Evolutionary conservation across 345 rosid species (phyloP).

Genomic region (Rhizophora apiculata): DNA sequence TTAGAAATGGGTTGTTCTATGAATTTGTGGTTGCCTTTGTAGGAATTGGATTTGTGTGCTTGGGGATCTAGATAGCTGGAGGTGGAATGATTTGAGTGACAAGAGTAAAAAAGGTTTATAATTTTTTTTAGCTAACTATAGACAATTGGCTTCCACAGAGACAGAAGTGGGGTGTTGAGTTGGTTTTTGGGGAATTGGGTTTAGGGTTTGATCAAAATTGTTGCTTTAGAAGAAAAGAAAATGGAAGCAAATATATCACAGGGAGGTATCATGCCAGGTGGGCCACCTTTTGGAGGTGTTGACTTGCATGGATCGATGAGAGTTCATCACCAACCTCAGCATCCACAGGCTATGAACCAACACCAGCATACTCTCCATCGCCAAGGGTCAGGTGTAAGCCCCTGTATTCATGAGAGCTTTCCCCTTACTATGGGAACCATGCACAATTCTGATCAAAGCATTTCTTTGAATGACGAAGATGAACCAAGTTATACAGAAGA

Average conservation of each 20-base stretch:
- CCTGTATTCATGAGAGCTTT: slow-evolving; percentile 51
- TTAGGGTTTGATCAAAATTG: slow-evolving; percentile 16
- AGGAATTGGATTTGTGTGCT: slow-evolving; percentile 4
- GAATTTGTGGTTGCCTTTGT: slow-evolving; percentile 3
- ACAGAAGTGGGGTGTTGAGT: not conserved
- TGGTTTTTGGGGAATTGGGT: slow-evolving; percentile 21
- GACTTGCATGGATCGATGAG: slow-evolving; percentile 71
- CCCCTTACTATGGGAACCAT: slow-evolving; percentile 68
- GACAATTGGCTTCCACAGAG: not conserved
- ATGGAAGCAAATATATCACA: slow-evolving; percentile 78
- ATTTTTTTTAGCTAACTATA: slow-evolving; percentile 11
- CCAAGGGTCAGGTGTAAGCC: slow-evolving; percentile 39
- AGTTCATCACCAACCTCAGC: slow-evolving; percentile 49
- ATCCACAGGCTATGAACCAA: slow-evolving; percentile 39
- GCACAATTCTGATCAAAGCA: slow-evolving; percentile 54
- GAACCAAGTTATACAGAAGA: slow-evolving; percentile 80
- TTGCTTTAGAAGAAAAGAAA: slow-evolving; percentile 3
- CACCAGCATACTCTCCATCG: slow-evolving; percentile 49
- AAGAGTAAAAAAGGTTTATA: slow-evolving; percentile 8
- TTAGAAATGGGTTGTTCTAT: slow-evolving; percentile 4
- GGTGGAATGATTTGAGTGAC: slow-evolving; percentile 1
- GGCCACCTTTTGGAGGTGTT: slow-evolving; percentile 58
- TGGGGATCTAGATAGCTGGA: not conserved
- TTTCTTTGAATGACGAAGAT: slow-evolving; percentile 60
- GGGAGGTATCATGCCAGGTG: slow-evolving; percentile 67